Base-by-base conservation (phyloP, 2,329 filamentous ascomycete species). In the Cadophora sp. region DNA sequence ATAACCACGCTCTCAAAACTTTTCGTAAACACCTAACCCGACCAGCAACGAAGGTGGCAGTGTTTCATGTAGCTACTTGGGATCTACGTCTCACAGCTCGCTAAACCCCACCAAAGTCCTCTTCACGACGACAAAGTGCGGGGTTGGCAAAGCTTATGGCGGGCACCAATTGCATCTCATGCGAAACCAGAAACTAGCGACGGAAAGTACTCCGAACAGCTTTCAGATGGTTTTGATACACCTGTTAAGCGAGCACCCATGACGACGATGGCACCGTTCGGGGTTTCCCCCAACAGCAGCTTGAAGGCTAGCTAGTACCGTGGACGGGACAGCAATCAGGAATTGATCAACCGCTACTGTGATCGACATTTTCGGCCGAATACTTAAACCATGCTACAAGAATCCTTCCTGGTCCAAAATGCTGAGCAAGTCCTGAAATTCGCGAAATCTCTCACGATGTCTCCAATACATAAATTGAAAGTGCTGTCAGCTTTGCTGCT, bases 131-230 rank as follows among this genome's bases (percentile, higher is more conserved):
- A n/a, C 4, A 16, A 55, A 14, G 19, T 48, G 63, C 51, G 63
- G 63, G 63, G 63, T 22, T 34, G 29, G 26, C 24, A 31, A 59
- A 29, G 24, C 53, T 50, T 48, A 29, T 26, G 19, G 53, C 53
- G 63, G 63, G 63, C 53, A 59, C 63, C 24, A 65, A 59, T 65
- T 1, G 31, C 37, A 50, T 4, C 9, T 55, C 24, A 19, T 31
- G 27, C 27, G 51, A 31, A 1, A 14, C 4, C 24, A 53, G 11
- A 16, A 14, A 14, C 2, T 27, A 27, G 3, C 2, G 6, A 29
- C 24, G 50, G 50, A 4, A 16, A 53, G 24, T 53, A 16, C 7
- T 55, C 27, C 51, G 26, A 31, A 19, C 4, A 55, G 14, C n/a
- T 26, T 55, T 55, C 51, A 27, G 51, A 55, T 55, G 51, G 51